A percentile compares a stretch with the other conserved stretches of the same genome.
Conservation (phyloP, 2,329 filamentous ascomycete genomes). For the Colletotrichum chrysophilum region DNA sequence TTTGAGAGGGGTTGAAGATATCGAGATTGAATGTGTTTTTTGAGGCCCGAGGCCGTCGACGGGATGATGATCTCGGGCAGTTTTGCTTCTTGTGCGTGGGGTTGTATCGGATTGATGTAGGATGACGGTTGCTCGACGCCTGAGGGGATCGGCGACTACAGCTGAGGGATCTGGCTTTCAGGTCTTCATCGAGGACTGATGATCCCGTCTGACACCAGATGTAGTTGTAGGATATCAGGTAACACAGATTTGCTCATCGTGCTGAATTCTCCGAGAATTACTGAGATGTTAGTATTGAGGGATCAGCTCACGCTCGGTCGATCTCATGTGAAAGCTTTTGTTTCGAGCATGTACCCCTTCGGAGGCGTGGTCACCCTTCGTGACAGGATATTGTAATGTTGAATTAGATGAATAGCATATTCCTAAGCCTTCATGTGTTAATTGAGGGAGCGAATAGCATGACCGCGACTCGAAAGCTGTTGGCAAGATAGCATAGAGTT, state of each 20-base stretch:
- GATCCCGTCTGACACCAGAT: background rate
- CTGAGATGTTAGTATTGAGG: background rate
- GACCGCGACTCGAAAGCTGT: too few species aligned
- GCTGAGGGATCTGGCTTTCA: background rate
- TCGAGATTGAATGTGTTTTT: background rate
- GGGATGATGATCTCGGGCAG: background rate
- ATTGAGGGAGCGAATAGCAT: too few species aligned
- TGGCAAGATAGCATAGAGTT: too few species aligned
- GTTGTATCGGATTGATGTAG: background rate
- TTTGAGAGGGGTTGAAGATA: background rate
- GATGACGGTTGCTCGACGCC: background rate
- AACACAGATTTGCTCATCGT: background rate
- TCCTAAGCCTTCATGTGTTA: too few species aligned
- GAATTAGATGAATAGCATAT: too few species aligned
- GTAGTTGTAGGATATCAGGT: background rate
- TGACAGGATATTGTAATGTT: too few species aligned
- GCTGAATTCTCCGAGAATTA: background rate
- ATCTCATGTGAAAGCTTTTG: background rate
- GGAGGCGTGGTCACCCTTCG: accelerated
- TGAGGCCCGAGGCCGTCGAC: background rate
- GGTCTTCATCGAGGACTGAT: background rate
- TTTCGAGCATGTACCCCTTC: background rate
- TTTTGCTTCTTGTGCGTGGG: background rate
- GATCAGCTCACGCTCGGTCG: background rate
- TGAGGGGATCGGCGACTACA: background rate